These are phyloP conservation scores for Cicer cuneatum DNA, from an alignment of 306 rosid genomes.

Conservation along the genomic window DNA sequence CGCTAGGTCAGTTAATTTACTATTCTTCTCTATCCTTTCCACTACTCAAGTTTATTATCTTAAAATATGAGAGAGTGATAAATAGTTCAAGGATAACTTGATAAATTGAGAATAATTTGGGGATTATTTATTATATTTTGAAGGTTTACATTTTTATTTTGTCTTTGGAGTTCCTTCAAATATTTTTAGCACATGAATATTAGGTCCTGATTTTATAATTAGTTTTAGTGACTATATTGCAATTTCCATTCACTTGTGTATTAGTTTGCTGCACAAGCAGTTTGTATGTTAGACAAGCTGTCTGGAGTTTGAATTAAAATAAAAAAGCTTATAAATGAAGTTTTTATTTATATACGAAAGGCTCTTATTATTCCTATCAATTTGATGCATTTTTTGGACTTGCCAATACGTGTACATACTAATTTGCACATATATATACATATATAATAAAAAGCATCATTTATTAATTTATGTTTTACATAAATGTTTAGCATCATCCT, in stretches of 20 bases:
- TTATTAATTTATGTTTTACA: background rate
- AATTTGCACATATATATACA: background rate
- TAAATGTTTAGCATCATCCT: background rate
- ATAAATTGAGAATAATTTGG: too few relatives aligned
- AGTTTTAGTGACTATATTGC: background rate
- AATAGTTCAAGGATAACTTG: too few relatives aligned
- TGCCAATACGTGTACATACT: background rate
- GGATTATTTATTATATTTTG: too few relatives aligned
- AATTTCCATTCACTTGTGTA: background rate
- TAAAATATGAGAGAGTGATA: too few relatives aligned
- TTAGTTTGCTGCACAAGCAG: slow-evolving; percentile 1
- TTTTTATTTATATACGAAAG: background rate
- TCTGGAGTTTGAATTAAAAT: background rate
- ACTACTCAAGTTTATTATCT: too few relatives aligned
- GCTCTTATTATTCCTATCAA: background rate
- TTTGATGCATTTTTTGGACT: background rate
- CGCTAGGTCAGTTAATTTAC: too few relatives aligned
- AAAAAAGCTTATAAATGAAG: background rate
- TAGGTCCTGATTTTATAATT: background rate
- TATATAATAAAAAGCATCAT: background rate
- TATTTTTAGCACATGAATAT: too few relatives aligned
- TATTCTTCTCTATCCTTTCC: too few relatives aligned
- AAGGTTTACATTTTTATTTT: too few relatives aligned
- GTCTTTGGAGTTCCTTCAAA: too few relatives aligned
- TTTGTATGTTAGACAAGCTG: background rate